Evolutionary conservation across 345 rosid genomes (phyloP).

Genomic region (Bruguiera sexangula): DNA sequence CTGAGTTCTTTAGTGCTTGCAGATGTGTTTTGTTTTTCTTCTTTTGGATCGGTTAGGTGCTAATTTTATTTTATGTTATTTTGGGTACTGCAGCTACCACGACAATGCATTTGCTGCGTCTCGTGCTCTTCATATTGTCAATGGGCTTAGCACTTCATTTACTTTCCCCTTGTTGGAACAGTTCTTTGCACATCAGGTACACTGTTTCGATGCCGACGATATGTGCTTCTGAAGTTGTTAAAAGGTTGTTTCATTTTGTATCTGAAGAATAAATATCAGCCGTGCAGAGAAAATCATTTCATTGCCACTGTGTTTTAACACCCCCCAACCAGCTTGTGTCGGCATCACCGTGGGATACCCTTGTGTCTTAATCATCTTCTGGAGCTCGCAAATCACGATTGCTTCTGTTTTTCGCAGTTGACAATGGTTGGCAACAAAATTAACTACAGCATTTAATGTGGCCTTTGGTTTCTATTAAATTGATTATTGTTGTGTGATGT

Average conservation of each 20-base stretch:
- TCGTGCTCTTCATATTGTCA: slow-evolving; percentile 74
- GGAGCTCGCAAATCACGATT: too few species aligned
- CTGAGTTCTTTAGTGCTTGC: neutral
- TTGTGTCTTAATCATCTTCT: too few species aligned
- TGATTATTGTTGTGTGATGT: too few species aligned
- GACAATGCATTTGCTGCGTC: slow-evolving; percentile 77
- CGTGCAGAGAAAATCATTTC: too few species aligned
- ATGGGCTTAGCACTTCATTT: slow-evolving; percentile 43
- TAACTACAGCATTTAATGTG: too few species aligned
- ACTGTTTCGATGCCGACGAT: neutral
- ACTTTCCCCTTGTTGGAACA: slow-evolving; percentile 62
- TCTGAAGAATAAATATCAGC: neutral
- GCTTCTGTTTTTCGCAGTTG: too few species aligned
- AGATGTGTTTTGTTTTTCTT: neutral
- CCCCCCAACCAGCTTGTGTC: too few species aligned
- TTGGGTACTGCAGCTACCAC: slow-evolving; percentile 57
- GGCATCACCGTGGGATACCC: too few species aligned
- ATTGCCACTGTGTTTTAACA: too few species aligned
- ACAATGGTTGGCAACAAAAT: too few species aligned
- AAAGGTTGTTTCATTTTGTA: neutral
- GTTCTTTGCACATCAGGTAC: slow-evolving; percentile 77
- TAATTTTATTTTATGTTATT: neutral
- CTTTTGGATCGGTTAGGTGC: neutral
- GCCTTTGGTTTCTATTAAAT: too few species aligned
- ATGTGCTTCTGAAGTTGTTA: too few species aligned